A percentile compares a stretch with the other conserved stretches of the same genome.
These are phyloP conservation scores for Aspergillus fijiensis DNA, from an alignment of 2,329 filamentous ascomycete genomes.

Conservation along the genomic window DNA sequence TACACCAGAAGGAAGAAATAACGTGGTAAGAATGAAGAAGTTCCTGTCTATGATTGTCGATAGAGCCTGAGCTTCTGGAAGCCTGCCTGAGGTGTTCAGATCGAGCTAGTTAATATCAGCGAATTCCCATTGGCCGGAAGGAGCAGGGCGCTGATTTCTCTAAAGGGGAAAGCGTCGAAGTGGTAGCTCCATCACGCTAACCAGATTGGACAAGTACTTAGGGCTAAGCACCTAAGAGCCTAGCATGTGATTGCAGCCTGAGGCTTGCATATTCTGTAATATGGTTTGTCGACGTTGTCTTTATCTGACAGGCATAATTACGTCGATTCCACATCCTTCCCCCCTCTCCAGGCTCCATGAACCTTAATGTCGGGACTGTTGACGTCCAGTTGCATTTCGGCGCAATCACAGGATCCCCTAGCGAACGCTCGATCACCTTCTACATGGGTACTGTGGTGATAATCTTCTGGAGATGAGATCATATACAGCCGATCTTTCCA, in stretches of 20 bases:
- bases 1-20: constrained; percentile 11
- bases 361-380: not conserved
- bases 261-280: not conserved
- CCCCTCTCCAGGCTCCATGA: not conserved
- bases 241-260: not conserved
- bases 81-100: not conserved
- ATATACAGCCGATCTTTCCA: not conserved
- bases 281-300: not conserved
- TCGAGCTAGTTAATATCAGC: not conserved
- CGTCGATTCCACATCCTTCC: not conserved
- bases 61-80: not conserved
- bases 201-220: not conserved
- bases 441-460: no score
- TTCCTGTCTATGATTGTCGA: no score
- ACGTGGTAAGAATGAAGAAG: not conserved
- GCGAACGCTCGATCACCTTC: not conserved
- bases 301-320: not conserved
- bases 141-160: not conserved
- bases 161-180: not conserved
- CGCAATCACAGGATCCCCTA: not conserved
- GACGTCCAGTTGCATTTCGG: not conserved
- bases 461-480: not conserved
- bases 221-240: not conserved
- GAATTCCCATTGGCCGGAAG: not conserved
- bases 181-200: not conserved